Evolutionary conservation across 306 rosid species (phyloP).

Genomic region (Cucumis hystrix): DNA sequence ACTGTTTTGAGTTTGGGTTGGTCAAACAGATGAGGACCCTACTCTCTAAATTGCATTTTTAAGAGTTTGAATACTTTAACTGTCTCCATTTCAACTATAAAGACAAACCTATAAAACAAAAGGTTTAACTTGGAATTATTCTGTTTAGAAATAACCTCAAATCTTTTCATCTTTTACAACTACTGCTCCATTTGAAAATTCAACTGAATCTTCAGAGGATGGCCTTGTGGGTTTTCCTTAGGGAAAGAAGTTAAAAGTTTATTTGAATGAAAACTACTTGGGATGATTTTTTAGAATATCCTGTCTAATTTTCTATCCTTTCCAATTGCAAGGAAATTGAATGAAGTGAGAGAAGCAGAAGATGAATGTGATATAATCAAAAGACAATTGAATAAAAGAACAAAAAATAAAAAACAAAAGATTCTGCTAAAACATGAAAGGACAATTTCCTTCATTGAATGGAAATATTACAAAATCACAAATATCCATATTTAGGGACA

Average conservation of each 20-base stretch:
- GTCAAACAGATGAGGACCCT: background rate
- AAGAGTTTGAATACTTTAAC: background rate
- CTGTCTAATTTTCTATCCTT: background rate
- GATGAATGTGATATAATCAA: background rate
- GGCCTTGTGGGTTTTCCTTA: too few relatives aligned
- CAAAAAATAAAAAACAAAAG: background rate
- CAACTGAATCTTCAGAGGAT: too few relatives aligned
- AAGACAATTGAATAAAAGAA: background rate
- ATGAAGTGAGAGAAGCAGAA: background rate
- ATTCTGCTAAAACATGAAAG: background rate
- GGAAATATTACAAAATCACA: conserved; percentile 6
- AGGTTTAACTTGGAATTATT: too few relatives aligned
- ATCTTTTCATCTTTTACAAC: too few relatives aligned
- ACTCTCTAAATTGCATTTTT: background rate
- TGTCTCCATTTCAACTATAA: background rate
- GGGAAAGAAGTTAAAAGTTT: too few relatives aligned
- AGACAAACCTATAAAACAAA: background rate
- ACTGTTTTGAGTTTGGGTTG: background rate
- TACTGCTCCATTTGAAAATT: too few relatives aligned
- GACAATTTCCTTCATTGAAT: conserved; percentile 3
- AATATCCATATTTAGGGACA: background rate
- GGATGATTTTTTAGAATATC: too few relatives aligned
- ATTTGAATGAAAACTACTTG: too few relatives aligned
- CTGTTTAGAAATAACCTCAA: too few relatives aligned
- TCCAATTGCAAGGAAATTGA: background rate